Percentiles rank a stretch among this genome's conserved stretches.
Conservation (phyloP, 306 rosid genomes). For the Hylodesmum podocarpum region DNA sequence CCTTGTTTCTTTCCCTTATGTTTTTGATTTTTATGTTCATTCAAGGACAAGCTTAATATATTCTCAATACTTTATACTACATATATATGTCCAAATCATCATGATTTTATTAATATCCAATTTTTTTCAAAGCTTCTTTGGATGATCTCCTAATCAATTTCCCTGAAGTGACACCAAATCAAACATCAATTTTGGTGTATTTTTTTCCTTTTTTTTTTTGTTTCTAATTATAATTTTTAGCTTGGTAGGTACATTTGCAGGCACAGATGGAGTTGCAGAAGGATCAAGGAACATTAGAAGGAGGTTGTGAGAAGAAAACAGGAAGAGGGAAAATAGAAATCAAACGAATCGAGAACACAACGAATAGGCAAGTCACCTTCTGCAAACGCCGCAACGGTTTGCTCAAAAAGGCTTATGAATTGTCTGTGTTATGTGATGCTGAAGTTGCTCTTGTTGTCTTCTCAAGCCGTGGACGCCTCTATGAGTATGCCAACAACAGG, state of each 20-base stretch:
- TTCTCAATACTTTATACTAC: too few relatives aligned
- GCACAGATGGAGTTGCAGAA: constrained; percentile 52
- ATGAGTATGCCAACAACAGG: constrained; percentile 90
- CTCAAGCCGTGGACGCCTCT: constrained; percentile 78
- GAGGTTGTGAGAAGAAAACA: constrained; percentile 55
- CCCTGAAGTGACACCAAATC: not conserved
- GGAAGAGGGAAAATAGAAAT: constrained; percentile 90
- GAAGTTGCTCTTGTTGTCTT: constrained; percentile 89
- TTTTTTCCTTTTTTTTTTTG: not conserved
- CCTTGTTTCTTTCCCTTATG: not conserved
- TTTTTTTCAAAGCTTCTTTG: not conserved
- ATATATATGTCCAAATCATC: not conserved
- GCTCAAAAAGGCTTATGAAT: constrained; percentile 83
- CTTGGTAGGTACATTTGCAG: not conserved
- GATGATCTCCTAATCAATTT: not conserved
- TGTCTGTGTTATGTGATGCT: constrained; percentile 83
- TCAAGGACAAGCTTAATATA: not conserved
- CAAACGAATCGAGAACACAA: constrained; percentile 80
- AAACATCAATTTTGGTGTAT: not conserved
- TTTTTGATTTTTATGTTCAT: not conserved
- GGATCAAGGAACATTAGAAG: constrained; percentile 42
- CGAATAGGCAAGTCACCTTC: constrained; percentile 83
- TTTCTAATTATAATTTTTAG: not conserved
- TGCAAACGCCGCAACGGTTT: constrained; percentile 83
- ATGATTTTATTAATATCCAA: not conserved